Conservation (phyloP, 805 yeast genomes). For the Metschnikowia baotianmanensis region DNA sequence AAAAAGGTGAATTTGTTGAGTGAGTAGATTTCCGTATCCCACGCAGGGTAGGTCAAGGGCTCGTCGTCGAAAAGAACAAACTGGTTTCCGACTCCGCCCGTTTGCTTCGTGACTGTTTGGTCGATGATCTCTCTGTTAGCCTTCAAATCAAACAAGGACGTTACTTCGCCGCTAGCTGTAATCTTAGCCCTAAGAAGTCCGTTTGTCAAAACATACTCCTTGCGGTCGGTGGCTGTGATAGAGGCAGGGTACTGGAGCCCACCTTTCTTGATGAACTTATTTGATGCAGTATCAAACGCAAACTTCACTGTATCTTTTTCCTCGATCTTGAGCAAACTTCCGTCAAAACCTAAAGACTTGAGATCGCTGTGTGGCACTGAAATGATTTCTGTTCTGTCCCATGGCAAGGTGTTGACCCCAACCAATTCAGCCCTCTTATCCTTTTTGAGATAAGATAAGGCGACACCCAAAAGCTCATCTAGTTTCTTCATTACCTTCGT, state of each 20-base stretch:
- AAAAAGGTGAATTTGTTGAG: slow-evolving; percentile 63
- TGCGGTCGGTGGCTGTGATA: slow-evolving; percentile 40
- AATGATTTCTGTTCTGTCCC: slow-evolving; percentile 54
- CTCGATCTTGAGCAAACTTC: slow-evolving; percentile 7
- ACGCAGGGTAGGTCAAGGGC: slow-evolving; percentile 89
- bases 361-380: slow-evolving; percentile 26
- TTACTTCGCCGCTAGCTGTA: slow-evolving; percentile 50
- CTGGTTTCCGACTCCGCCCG: slow-evolving; percentile 69
- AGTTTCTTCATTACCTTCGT: slow-evolving; percentile 53
- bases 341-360: slow-evolving; percentile 4
- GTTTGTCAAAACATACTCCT: slow-evolving; percentile 54
- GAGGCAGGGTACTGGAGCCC: slow-evolving; percentile 46
- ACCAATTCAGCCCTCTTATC: neutral
- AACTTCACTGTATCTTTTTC: slow-evolving; percentile 10
- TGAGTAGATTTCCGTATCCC: slow-evolving; percentile 95
- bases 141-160: slow-evolving; percentile 59
- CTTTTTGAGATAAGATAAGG: slow-evolving; percentile 30
- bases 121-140: slow-evolving; percentile 66
- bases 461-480: slow-evolving; percentile 49
- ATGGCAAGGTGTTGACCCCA: slow-evolving; percentile 57
- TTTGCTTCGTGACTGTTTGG: slow-evolving; percentile 48
- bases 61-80: slow-evolving; percentile 82
- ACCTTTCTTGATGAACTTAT: slow-evolving; percentile 12
- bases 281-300: slow-evolving; percentile 16
- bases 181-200: slow-evolving; percentile 57